Evolutionary conservation across 192 early-diverging fungal species (phyloP), one percentile per base, ranked within the genome.

Genomic region (Dimargaris cristalligena): DNA sequence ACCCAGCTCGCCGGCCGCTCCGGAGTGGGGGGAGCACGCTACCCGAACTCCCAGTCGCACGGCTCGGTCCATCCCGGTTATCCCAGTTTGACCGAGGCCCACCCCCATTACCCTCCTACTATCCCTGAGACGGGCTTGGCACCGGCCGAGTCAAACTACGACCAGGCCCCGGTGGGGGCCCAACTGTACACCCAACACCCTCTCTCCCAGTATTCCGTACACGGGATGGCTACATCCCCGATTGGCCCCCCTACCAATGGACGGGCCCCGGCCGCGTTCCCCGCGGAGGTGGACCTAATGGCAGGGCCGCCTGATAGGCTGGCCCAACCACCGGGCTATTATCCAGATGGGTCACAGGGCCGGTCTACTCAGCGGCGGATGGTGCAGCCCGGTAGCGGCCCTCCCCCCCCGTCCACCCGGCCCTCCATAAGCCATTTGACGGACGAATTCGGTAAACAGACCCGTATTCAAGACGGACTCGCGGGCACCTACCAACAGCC

Each of bases 401-500:
- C 52, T 20, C 8, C 52, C 32, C 16, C n/a, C 28, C 52, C 29
- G 28, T 31, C 52, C n/a, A 31, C 52, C 28, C 20, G 9, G 28
- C 20, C 29, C n/a, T 31, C 28, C 32, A 54, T 54, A 13, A 54
- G 29, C 13, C 52, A 31, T 4, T 31, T 54, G 23, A 54, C 29
- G 28, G 52, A 54, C 32, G 52, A 54, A 30, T 54, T 54, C 33
- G 29, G 32, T n/a, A n/a, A 29, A 14, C 52, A 31, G 18, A 54
- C 52, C 22, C 52, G 52, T 20, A 54, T 54, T 18, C 22, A 54
- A 20, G 52, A 54, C 28, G n/a, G n/a, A n/a, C n/a, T n/a, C n/a
- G n/a, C n/a, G n/a, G n/a, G n/a, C n/a, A n/a, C n/a, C n/a, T n/a
- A n/a, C n/a, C n/a, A n/a, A n/a, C n/a, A n/a, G n/a, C n/a, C n/a